Evolutionary conservation across 2,329 filamentous ascomycete genomes (phyloP).

Genomic region (Trichoderma cornu-damae): DNA sequence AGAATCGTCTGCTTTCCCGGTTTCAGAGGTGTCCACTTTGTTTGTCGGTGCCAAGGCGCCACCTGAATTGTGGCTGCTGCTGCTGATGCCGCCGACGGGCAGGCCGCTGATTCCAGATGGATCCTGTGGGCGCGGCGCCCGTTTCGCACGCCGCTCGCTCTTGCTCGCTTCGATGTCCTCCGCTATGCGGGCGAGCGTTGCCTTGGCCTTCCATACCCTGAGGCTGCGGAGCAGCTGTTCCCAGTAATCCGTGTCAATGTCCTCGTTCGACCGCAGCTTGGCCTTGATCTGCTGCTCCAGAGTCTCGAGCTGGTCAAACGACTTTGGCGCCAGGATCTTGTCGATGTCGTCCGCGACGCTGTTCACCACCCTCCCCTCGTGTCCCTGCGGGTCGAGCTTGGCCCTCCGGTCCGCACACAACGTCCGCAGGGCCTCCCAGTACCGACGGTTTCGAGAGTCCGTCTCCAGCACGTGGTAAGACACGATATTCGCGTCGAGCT

Average conservation of each 20-base stretch:
- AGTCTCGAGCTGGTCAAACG: slow-evolving; percentile 76
- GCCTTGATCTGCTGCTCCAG: slow-evolving; percentile 81
- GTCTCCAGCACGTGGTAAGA: slow-evolving; percentile 78
- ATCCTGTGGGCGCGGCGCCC: slow-evolving; percentile 62
- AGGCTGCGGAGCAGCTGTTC: slow-evolving; percentile 83
- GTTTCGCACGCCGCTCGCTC: slow-evolving; percentile 58
- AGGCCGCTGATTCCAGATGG: neutral
- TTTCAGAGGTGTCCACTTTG: slow-evolving; percentile 4
- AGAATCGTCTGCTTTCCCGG: slow-evolving; percentile 68
- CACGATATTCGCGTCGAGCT: slow-evolving; percentile 75
- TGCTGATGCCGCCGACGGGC: neutral
- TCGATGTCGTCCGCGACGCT: slow-evolving; percentile 87
- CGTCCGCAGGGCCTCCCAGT: slow-evolving; percentile 86
- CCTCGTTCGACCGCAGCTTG: slow-evolving; percentile 83
- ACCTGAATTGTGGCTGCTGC: slow-evolving; percentile 2
- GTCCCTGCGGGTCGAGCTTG: slow-evolving; percentile 55
- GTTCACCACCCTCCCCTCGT: slow-evolving; percentile 68
- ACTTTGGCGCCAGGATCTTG: slow-evolving; percentile 77
- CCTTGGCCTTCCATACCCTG: slow-evolving; percentile 85
- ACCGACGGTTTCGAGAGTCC: slow-evolving; percentile 72
- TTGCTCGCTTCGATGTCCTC: slow-evolving; percentile 68
- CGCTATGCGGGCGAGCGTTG: slow-evolving; percentile 72
- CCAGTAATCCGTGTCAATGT: slow-evolving; percentile 97
- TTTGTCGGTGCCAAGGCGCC: slow-evolving; percentile 1
- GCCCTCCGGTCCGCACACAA: slow-evolving; percentile 73